Evolutionary conservation across 2,329 filamentous ascomycete species (phyloP).

Genomic region (Phyllachora maydis): DNA sequence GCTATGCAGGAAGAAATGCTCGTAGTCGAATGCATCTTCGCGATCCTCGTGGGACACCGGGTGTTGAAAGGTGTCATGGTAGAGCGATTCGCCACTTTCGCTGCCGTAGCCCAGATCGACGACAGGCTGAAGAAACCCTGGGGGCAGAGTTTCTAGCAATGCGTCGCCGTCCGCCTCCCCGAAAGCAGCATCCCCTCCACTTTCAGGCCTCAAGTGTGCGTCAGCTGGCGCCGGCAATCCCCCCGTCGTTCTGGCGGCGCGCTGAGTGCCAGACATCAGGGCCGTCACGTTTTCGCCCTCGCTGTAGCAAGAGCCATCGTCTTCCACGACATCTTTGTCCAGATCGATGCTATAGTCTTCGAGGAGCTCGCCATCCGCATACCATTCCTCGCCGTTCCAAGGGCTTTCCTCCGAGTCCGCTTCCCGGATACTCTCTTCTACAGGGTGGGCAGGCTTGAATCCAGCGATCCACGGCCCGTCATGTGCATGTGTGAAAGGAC

Average conservation of each 20-base stretch:
- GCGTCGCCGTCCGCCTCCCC: too few species aligned
- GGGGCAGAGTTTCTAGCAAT: too few species aligned
- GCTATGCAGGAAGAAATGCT: conserved; percentile 87
- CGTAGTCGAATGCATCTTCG: conserved; percentile 88
- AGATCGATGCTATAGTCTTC: too few species aligned
- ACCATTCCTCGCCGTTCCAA: conserved; percentile 10
- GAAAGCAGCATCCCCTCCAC: conserved; percentile 7
- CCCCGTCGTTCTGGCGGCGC: too few species aligned
- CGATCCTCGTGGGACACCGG: conserved; percentile 74
- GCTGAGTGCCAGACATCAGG: too few species aligned
- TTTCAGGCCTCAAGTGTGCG: conserved; percentile 4
- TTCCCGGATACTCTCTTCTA: conserved; percentile 2
- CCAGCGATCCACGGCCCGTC: conserved; percentile 30
- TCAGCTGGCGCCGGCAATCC: conserved; percentile 1
- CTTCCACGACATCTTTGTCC: conserved; percentile 5
- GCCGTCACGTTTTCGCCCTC: conserved; percentile 8
- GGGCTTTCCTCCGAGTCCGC: conserved; percentile 5
- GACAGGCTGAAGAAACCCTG: conserved; percentile 11
- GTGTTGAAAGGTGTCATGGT: conserved; percentile 37
- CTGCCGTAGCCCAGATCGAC: conserved; percentile 22
- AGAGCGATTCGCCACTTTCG: conserved; percentile 42
- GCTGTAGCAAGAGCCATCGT: conserved; percentile 10
- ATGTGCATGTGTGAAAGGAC: conserved; percentile 54
- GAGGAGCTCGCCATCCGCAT: too few species aligned
- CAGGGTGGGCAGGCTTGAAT: conserved; percentile 7